Conservation (phyloP, 148 eudicot species). For the Bassia scoparia region DNA sequence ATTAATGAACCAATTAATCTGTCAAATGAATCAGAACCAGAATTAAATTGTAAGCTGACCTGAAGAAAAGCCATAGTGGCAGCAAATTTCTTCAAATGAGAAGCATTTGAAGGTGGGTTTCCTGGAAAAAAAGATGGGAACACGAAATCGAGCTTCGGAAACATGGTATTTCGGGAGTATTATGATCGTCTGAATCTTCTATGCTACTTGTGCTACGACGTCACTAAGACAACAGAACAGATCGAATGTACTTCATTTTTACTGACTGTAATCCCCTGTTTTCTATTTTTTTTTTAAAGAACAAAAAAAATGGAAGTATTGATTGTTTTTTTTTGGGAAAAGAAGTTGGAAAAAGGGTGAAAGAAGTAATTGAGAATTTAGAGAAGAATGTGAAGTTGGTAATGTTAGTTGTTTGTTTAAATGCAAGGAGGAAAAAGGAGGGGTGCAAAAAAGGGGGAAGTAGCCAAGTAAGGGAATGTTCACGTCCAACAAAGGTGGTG, state of each 20-base stretch:
- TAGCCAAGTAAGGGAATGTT: slow-evolving; percentile 3
- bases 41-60: slow-evolving; percentile 35
- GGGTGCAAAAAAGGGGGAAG: background rate
- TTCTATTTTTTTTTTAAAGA: background rate
- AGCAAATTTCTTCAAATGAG: slow-evolving; percentile 65
- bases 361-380: background rate
- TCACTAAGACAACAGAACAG: slow-evolving; percentile 57
- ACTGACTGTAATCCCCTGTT: too few species aligned
- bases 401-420: slow-evolving; percentile 28
- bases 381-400: slow-evolving; percentile 33
- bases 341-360: slow-evolving; percentile 3
- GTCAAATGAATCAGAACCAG: too few species aligned
- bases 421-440: slow-evolving; percentile 1
- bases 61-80: slow-evolving; percentile 79
- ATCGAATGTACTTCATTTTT: slow-evolving; percentile 73
- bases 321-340: background rate
- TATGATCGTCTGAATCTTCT: slow-evolving; percentile 33
- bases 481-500: background rate
- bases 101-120: slow-evolving; percentile 84
- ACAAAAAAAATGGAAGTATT: background rate
- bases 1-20: too few species aligned
- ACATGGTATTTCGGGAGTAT: slow-evolving; percentile 19
- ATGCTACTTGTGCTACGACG: slow-evolving; percentile 39
- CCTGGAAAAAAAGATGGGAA: slow-evolving; percentile 20
- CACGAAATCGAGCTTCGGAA: slow-evolving; percentile 21